Conservation (phyloP, 306 rosid species). For the Malus fusca region DNA sequence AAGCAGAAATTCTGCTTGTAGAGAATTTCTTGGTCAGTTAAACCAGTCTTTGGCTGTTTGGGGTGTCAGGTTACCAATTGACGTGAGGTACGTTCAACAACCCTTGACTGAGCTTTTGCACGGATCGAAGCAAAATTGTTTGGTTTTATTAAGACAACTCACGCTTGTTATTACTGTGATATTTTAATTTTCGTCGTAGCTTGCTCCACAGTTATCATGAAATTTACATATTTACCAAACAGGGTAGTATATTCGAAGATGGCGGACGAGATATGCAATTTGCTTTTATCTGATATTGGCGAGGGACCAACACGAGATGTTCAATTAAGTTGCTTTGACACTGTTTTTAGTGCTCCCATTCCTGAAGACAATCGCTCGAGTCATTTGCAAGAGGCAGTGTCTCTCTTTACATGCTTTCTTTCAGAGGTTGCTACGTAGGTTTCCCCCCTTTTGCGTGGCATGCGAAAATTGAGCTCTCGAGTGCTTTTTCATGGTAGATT, state of each 20-base stretch:
- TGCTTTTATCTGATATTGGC: slow-evolving; percentile 54
- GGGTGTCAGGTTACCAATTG: slow-evolving; percentile 68
- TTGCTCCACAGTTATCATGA: neutral
- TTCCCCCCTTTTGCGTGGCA: neutral
- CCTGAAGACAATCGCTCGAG: slow-evolving; percentile 71
- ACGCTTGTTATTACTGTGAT: neutral
- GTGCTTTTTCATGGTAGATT: neutral
- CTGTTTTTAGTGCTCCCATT: slow-evolving; percentile 67
- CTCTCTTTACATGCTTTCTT: slow-evolving; percentile 68
- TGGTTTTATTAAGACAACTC: neutral
- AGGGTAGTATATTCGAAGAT: slow-evolving; percentile 86
- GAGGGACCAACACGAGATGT: slow-evolving; percentile 61
- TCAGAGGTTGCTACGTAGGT: slow-evolving; percentile 57
- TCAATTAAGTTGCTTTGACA: slow-evolving; percentile 73
- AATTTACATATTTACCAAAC: neutral
- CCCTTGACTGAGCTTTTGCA: slow-evolving; percentile 4
- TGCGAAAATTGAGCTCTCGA: neutral
- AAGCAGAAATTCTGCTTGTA: slow-evolving; percentile 61
- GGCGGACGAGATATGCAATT: slow-evolving; percentile 62
- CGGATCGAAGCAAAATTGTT: neutral
- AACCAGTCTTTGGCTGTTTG: slow-evolving; percentile 77
- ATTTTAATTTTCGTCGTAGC: neutral
- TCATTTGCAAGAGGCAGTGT: slow-evolving; percentile 74
- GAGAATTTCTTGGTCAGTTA: slow-evolving; percentile 56
- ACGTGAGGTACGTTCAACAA: slow-evolving; percentile 53